Base-by-base conservation (phyloP, 2,329 filamentous ascomycete genomes). In the Camillea tinctor region DNA sequence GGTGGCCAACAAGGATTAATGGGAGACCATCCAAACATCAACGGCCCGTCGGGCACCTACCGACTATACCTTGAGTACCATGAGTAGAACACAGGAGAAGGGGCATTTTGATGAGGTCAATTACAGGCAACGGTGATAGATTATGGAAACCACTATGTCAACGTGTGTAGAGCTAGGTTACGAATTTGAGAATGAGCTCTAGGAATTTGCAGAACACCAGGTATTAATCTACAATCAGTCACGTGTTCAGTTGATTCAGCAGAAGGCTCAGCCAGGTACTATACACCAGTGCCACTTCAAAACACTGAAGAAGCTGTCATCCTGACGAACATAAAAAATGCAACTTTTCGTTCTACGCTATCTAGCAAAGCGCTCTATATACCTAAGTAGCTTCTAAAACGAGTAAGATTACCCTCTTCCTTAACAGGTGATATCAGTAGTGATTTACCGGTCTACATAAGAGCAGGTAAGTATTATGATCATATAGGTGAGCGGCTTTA, bases 41-140 rank as follows among this genome's bases (percentile, higher is more conserved):
- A 71, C 54, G 64, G 70, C 49, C 64, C 68, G 15, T 60, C 58
- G 3, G 70, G 70, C 15, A 71, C 67, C 5, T 72, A 71, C 49
- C 65, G 70, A 48, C 58, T 72, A 2, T 65, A 69, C 60, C 52
- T 72, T 8, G 68, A 66, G 55, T 62, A 60, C 8, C 44, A 36
- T 26, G 52, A 21, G 4, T 55, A 52, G 4, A 61, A 48, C 6
- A 44, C 6, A 52, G 52, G n/a, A 62, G 52, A 52, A 56, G 22
- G 55, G 11, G 49, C n/a, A 24, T 52, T n/a, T n/a, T 26, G 23
- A 11, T 30, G 2, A 30, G 13, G 26, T 30, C 3, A 30, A 11
- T 30, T 30, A 11, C 6, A 7, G 7, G 8, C 13, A 21, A 7
- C 21, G 24, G 26, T 54, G 5, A 40, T 23, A 11, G 24, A 30